phyloP scores from a whole-genome alignment of 192 early-diverging fungal species.

The Mortierella antarctica region DNA sequence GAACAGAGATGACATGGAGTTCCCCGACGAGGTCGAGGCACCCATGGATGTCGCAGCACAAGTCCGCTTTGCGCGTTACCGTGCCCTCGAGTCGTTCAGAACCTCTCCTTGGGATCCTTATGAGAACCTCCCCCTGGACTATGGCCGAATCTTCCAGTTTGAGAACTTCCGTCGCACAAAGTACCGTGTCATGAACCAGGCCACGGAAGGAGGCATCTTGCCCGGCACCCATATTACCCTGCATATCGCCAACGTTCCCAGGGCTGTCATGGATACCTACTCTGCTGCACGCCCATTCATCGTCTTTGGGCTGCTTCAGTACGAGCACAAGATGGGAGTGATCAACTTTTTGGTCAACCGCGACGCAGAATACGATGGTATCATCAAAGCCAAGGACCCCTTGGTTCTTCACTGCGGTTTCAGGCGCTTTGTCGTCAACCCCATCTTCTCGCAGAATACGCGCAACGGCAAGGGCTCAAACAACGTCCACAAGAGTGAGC shows the following conservation, averaged over 20 bases:
- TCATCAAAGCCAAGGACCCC: slow-evolving; percentile 94
- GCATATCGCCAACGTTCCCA: slow-evolving; percentile 74
- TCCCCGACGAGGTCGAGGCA: slow-evolving; percentile 98
- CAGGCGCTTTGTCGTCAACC: slow-evolving; percentile 84
- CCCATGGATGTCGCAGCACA: slow-evolving; percentile 87
- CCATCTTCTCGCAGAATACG: slow-evolving; percentile 91
- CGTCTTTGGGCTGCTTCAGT: slow-evolving; percentile 70
- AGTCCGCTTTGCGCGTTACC: slow-evolving; percentile 91
- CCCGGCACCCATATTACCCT: slow-evolving; percentile 82
- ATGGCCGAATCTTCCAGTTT: slow-evolving; percentile 96
- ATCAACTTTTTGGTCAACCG: slow-evolving; percentile 85
- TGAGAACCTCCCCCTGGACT: slow-evolving; percentile 97
- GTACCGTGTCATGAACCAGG: slow-evolving; percentile 73
- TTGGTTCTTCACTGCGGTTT: slow-evolving; percentile 90
- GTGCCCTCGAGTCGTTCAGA: slow-evolving; percentile 94
- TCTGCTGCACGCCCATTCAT: slow-evolving; percentile 61
- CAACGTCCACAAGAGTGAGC: slow-evolving; percentile 95
- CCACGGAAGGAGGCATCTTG: slow-evolving; percentile 60
- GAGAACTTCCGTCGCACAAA: slow-evolving; percentile 88
- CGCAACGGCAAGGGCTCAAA: slow-evolving; percentile 83
- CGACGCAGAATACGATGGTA: slow-evolving; percentile 75
- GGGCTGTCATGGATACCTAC: slow-evolving; percentile 65
- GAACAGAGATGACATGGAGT: slow-evolving; percentile 82
- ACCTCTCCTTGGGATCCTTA: slow-evolving; percentile 98
- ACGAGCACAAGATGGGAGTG: slow-evolving; percentile 96